Evolutionary conservation across 352 stramenopile genomes (phyloP).

Genomic region (Pythium biforme): DNA sequence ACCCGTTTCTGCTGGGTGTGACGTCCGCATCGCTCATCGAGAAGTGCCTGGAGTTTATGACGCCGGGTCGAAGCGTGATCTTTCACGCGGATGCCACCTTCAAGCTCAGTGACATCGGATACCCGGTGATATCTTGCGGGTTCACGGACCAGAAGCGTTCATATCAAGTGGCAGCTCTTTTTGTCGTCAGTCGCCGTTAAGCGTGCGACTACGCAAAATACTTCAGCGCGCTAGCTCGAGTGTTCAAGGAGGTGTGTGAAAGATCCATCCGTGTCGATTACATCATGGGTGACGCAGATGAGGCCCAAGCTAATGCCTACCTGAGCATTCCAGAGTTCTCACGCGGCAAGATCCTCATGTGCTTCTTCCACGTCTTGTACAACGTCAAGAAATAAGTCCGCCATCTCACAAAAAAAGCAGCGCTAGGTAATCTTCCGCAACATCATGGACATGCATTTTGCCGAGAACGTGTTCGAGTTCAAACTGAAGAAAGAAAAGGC

Average conservation of each 20-base stretch:
- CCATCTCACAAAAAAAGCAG: background rate
- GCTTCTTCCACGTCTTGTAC: conserved; percentile 12
- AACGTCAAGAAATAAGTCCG: conserved; percentile 5
- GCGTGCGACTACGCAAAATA: background rate
- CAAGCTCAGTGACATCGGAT: background rate
- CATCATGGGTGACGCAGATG: conserved; percentile 7
- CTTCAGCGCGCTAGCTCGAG: background rate
- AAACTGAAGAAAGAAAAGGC: background rate
- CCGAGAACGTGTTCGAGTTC: background rate
- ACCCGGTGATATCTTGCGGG: background rate
- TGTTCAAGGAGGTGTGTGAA: conserved; percentile 6
- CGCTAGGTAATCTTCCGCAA: background rate
- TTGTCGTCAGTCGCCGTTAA: background rate
- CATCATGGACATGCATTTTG: conserved; percentile 4
- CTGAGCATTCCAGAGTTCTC: background rate
- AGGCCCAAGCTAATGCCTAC: conserved; percentile 2
- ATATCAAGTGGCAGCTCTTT: conserved; percentile 2
- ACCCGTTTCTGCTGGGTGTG: background rate
- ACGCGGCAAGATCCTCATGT: background rate
- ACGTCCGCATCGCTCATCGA: background rate
- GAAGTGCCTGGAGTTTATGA: conserved; percentile 2
- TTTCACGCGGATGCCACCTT: conserved; percentile 7
- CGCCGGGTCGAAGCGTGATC: background rate
- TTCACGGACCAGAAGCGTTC: conserved; percentile 4
- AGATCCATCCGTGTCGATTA: background rate